Conservation (phyloP, 768 basidiomycete species). For the Amanita molliuscula region DNA sequence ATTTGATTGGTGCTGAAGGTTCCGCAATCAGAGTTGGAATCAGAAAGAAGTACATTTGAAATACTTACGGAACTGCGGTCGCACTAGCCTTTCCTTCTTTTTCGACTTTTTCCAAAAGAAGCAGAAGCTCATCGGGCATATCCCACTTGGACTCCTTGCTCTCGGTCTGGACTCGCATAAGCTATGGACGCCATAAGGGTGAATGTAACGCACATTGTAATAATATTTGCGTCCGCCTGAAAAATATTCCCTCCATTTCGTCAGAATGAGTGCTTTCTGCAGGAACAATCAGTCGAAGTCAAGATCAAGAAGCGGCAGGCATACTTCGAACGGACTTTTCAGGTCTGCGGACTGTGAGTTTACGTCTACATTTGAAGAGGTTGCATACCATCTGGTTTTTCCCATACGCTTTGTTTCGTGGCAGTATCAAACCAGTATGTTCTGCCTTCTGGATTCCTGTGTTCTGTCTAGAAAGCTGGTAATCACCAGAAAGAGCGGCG, state of each 20-base stretch:
- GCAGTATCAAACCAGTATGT: slow-evolving; percentile 95
- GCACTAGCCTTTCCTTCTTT: slow-evolving; percentile 46
- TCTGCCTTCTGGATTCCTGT: slow-evolving; percentile 93
- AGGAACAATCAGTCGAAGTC: slow-evolving; percentile 7
- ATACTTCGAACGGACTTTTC: slow-evolving; percentile 86
- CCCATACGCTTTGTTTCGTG: slow-evolving; percentile 91
- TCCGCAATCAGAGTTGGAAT: slow-evolving; percentile 8
- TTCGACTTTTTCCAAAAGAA: slow-evolving; percentile 80
- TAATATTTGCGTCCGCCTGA: slow-evolving; percentile 88
- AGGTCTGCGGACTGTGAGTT: slow-evolving; percentile 39
- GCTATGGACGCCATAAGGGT: neutral
- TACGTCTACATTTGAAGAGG: neutral
- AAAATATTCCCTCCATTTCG: slow-evolving; percentile 95
- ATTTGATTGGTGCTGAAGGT: slow-evolving; percentile 17
- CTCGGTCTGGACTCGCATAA: slow-evolving; percentile 43
- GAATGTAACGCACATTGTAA: slow-evolving; percentile 52
- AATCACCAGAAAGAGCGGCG: slow-evolving; percentile 18
- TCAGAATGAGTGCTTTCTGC: slow-evolving; percentile 71
- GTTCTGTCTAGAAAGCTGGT: slow-evolving; percentile 60
- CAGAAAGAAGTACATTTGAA: neutral
- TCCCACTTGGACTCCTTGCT: slow-evolving; percentile 97
- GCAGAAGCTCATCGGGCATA: slow-evolving; percentile 84
- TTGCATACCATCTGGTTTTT: slow-evolving; percentile 83
- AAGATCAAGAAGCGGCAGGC: slow-evolving; percentile 10
- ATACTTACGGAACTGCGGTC: slow-evolving; percentile 15